Evolutionary conservation across 176 grass and related monocot genomes (phyloP), one percentile per base, ranked within the genome.

Genomic region (Areca catechu): DNA sequence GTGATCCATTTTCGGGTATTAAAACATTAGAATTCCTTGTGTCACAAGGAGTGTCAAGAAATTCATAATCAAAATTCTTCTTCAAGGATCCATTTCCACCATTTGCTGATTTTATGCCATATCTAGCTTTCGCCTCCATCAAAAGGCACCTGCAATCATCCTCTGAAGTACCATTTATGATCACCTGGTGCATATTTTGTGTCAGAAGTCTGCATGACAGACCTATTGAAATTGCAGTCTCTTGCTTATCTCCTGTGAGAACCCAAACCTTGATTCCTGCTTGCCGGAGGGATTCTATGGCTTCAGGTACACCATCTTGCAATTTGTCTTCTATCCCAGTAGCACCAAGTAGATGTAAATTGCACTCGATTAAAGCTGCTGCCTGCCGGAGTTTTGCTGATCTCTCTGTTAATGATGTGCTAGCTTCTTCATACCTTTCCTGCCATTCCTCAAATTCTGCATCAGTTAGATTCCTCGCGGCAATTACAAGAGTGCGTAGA

Each of bases 231-330:
- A 98, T 92, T 66, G 94, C 94, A 57, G 94, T 98, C 80, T 98
- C 94, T 73, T 98, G 94, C 70, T 98, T 98, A 85, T 98, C 94
- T 50, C 94, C 94, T 19, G 94, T 98, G 16, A 98, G 81, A 85
- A 98, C 83, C 93, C 93, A 98, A 48, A 98, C 87, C 65, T 98
- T 98, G 48, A 98, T 92, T 74, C 93, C 93, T 69, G 93, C 93
- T 61, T 98, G 87, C 53, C 93, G 62, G 53, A 98, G 79, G 51
- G 87, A 85, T 63, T 98, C 93, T 64, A 98, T 98, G 22, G 88
- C 81, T 69, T 98, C 93, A 75, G 93, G 93, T 51, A 98, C 93
- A 66, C 93, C 93, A 80, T 98, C 88, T 72, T 98, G 93, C 78
- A 98, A 78, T 74, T 98, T 98, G 78, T 98, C 93, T 74, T 98